A percentile compares a stretch with the other conserved stretches of the same genome.
These are phyloP conservation scores for Calonectria pseudoturangicola DNA, from an alignment of 2,329 filamentous ascomycete species.

Conservation along the genomic window DNA sequence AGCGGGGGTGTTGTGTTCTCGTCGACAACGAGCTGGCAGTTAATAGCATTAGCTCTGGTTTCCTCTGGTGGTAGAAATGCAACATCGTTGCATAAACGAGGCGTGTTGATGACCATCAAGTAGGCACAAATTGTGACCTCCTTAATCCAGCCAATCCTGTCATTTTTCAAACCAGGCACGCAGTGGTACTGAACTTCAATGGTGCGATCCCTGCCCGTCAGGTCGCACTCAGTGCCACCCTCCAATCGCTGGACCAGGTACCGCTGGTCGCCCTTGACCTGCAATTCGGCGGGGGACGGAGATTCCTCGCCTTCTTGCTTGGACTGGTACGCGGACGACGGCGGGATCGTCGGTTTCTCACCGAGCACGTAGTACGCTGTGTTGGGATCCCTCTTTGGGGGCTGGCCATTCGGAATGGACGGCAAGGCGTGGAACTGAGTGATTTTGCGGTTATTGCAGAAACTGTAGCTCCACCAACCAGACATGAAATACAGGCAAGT, in stretches of 20 bases:
- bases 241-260: slow-evolving; percentile 90
- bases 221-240: slow-evolving; percentile 88
- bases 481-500: slow-evolving; percentile 88
- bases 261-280: slow-evolving; percentile 87
- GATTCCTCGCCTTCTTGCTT: slow-evolving; percentile 51
- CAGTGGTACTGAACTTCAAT: slow-evolving; percentile 90
- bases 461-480: slow-evolving; percentile 97
- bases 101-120: slow-evolving; percentile 93
- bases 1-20: slow-evolving; percentile 65
- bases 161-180: slow-evolving; percentile 81
- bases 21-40: slow-evolving; percentile 82
- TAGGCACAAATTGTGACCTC: slow-evolving; percentile 94
- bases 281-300: slow-evolving; percentile 76
- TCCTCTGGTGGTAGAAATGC: slow-evolving; percentile 90
- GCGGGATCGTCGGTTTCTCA: slow-evolving; percentile 62
- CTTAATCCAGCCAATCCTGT: slow-evolving; percentile 94
- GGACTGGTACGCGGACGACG: slow-evolving; percentile 52
- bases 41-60: slow-evolving; percentile 84
- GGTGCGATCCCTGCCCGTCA: slow-evolving; percentile 87
- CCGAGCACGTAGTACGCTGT: slow-evolving; percentile 88
- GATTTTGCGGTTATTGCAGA: slow-evolving; percentile 91
- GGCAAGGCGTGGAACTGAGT: slow-evolving; percentile 93
- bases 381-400: slow-evolving; percentile 84
- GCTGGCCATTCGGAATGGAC: slow-evolving; percentile 78
- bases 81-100: slow-evolving; percentile 89